Base-by-base conservation (phyloP, 2,329 filamentous ascomycete genomes). In the Clonostachys sp. region DNA sequence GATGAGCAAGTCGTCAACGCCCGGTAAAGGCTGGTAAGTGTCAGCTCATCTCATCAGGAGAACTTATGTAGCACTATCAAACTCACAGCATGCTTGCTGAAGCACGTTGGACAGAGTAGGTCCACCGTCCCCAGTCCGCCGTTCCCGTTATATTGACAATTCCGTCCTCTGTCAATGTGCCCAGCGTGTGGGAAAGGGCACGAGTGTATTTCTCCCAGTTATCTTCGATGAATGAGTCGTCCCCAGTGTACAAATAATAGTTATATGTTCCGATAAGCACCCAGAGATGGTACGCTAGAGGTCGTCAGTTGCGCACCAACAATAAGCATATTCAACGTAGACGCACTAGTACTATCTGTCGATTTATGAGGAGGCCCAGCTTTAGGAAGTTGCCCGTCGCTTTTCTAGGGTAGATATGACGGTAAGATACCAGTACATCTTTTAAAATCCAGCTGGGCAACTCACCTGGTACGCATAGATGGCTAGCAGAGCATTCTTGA, bases 181-280 rank as follows among this genome's bases (percentile, higher is more conserved):
- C 51, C 16, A 46, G 50, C 41, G 61, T 58, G 44, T 53, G 65
- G 36, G 49, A 47, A 56, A 65, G 60, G 16, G 60, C 64, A 6
- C 46, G 50, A 46, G 57, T 47, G 45, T 62, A 67, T 7, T 52
- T 62, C 1, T 57, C 56, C 64, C 65, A 70, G 14, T 35, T 16
- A 6, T 24, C 12, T n/a, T 44, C 18, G 17, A 48, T 14, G n/a
- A 41, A 48, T 13, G 33, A 41, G 20, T 18, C 17, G 34, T 48
- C 46, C 13, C 34, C 41, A 13, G 40, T 75, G 55, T 73, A 81
- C 2, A 81, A 63, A 30, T 78, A 64, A 51, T 81, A 81, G 53
- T 80, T 77, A 57, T 77, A 75, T 3, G 74, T 75, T 12, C 76
- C 75, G 45, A 81, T 73, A 63, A 81, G 72, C 5, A 72, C 71